phyloP scores from a whole-genome alignment of 495 filamentous ascomycete species.

The Aspergillus diversus region DNA sequence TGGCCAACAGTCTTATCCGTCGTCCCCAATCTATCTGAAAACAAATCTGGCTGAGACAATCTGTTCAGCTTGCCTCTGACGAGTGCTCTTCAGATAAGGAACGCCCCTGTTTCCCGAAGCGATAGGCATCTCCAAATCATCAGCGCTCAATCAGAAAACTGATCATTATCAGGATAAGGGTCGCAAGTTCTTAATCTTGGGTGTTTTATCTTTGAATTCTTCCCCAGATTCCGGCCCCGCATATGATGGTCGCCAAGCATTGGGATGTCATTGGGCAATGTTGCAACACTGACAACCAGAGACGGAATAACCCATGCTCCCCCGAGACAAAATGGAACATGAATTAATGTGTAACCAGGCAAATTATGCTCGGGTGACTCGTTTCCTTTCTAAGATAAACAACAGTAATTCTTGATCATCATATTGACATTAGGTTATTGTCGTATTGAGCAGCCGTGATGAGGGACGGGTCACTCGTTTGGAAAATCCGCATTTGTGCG shows the following conservation, averaged over 20 bases:
- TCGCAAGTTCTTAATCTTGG: not conserved
- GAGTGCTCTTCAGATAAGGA: no score
- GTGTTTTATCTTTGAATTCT: constrained; percentile 1
- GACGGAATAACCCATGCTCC: not conserved
- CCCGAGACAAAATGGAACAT: not conserved
- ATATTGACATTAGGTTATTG: not conserved
- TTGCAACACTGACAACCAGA: not conserved
- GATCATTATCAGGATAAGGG: not conserved
- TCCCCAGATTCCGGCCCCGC: constrained; percentile 30
- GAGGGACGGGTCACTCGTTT: no score
- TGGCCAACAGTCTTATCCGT: no score
- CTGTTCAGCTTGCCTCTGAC: no score
- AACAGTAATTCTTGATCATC: not conserved
- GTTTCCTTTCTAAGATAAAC: constrained; percentile 4
- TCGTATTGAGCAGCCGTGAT: no score
- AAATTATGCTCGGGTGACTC: constrained; percentile 13
- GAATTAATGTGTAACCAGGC: not conserved
- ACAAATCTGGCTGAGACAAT: no score
- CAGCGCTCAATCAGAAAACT: not conserved
- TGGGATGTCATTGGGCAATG: constrained; percentile 10
- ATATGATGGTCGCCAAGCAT: constrained; percentile 24
- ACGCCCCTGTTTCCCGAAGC: no score
- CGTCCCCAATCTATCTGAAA: no score
- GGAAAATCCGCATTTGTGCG: not conserved
- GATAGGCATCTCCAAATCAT: not conserved